These are phyloP conservation scores for Aureobasidium subglaciale DNA, from an alignment of 2,329 filamentous ascomycete genomes.

Conservation along the genomic window DNA sequence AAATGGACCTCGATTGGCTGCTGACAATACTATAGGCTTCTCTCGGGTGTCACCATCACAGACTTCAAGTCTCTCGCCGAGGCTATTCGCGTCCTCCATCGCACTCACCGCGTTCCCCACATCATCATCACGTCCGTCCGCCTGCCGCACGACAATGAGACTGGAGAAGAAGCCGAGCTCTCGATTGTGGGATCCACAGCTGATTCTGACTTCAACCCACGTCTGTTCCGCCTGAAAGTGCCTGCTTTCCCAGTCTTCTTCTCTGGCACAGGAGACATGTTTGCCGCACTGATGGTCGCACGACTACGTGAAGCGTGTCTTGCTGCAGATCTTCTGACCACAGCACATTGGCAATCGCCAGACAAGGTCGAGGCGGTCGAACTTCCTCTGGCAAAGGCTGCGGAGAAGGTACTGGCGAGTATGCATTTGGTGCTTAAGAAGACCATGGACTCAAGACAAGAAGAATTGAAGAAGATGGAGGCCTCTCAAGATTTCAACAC, in stretches of 20 bases:
- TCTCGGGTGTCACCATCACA: conserved; percentile 77
- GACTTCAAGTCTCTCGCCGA: conserved; percentile 64
- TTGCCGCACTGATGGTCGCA: conserved; percentile 82
- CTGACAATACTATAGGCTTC: conserved; percentile 49
- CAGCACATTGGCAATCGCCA: conserved; percentile 65
- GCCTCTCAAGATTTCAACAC: conserved; percentile 40
- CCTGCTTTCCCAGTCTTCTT: conserved; percentile 90
- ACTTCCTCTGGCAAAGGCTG: conserved; percentile 74
- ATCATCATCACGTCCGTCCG: conserved; percentile 88
- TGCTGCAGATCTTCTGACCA: conserved; percentile 45
- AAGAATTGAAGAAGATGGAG: conserved; percentile 49
- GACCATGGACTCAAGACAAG: conserved; percentile 59
- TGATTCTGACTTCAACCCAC: conserved; percentile 55
- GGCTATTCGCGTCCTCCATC: conserved; percentile 72
- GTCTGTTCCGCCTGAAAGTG: conserved; percentile 84
- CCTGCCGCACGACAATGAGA: conserved; percentile 38
- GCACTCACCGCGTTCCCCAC: conserved; percentile 62
- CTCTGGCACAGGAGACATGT: conserved; percentile 96
- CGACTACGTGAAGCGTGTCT: conserved; percentile 77
- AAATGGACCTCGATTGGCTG: neutral
- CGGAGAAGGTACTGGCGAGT: conserved; percentile 79
- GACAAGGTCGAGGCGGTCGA: conserved; percentile 63
- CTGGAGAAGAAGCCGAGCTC: conserved; percentile 20
- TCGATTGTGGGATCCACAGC: conserved; percentile 71
- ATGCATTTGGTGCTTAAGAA: conserved; percentile 79